Evolutionary conservation across 768 basidiomycete species (phyloP).

Genomic region (Calvatia gigantea): DNA sequence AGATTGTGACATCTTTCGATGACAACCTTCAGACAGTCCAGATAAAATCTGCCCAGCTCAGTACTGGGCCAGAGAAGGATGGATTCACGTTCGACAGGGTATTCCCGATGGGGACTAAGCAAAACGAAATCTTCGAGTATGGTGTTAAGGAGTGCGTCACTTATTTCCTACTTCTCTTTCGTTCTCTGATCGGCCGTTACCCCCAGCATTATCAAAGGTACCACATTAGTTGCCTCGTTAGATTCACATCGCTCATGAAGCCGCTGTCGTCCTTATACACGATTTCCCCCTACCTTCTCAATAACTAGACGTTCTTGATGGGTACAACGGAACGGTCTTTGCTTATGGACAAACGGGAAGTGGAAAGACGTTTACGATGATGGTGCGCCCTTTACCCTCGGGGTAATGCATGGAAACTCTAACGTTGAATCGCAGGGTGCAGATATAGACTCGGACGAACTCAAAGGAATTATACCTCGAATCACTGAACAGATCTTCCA

Average conservation of each 20-base stretch:
- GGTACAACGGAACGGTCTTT: constrained; percentile 96
- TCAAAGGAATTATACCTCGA: constrained; percentile 95
- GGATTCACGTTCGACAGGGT: constrained; percentile 98
- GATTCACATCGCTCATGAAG: neutral
- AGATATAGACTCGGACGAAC: constrained; percentile 90
- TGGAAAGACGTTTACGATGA: constrained; percentile 97
- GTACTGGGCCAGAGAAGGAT: constrained; percentile 89
- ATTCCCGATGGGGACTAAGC: constrained; percentile 88
- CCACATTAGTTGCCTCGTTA: neutral
- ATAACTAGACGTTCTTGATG: constrained; percentile 86
- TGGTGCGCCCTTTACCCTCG: constrained; percentile 48
- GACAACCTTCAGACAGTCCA: constrained; percentile 83
- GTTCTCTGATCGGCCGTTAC: constrained; percentile 17
- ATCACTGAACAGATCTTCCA: constrained; percentile 99
- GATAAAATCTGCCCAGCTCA: constrained; percentile 65
- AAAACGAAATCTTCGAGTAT: constrained; percentile 96
- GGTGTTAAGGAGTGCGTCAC: constrained; percentile 89
- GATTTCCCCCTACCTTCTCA: neutral
- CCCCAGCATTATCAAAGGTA: constrained; percentile 85
- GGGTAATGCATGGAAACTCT: neutral
- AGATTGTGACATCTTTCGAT: constrained; percentile 86
- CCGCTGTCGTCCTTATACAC: neutral
- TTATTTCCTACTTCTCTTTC: constrained; percentile 2
- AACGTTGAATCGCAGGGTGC: constrained; percentile 62
- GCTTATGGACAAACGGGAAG: constrained; percentile 86